Conservation (phyloP, 768 basidiomycete species). For the Pleurotus cornucopiae region DNA sequence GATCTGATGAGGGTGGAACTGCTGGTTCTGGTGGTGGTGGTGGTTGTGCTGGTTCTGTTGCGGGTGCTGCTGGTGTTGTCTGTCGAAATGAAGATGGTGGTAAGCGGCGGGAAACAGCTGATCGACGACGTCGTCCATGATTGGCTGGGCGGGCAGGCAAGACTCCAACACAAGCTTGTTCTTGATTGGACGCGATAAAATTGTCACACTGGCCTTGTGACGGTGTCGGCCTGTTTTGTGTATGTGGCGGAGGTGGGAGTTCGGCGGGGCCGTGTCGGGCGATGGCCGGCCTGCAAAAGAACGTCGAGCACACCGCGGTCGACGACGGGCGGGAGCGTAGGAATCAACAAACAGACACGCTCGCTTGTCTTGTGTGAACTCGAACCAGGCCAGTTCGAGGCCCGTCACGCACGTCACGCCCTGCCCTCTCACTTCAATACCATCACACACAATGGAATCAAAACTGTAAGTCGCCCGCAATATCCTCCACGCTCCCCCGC, state of each 20-base stretch:
- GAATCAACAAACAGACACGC: background rate
- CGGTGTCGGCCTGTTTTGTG: background rate
- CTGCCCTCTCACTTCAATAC: constrained; percentile 14
- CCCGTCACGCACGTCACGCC: constrained; percentile 16
- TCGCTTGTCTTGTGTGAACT: constrained; percentile 8
- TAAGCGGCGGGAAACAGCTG: constrained; percentile 58
- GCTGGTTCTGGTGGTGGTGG: constrained; percentile 25
- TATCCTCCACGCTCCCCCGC: background rate
- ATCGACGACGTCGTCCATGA: constrained; percentile 56
- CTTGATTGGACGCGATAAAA: constrained; percentile 8
- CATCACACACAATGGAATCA: constrained; percentile 26
- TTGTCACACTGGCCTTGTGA: constrained; percentile 11
- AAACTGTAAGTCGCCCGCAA: constrained; percentile 21
- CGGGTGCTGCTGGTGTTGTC: constrained; percentile 23
- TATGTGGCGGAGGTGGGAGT: no score
- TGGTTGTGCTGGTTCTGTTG: constrained; percentile 16
- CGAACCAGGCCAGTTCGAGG: background rate
- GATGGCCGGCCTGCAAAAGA: background rate
- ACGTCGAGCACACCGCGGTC: background rate
- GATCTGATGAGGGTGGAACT: constrained; percentile 21
- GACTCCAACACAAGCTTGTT: background rate
- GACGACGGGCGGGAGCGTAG: background rate
- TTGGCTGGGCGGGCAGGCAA: constrained; percentile 29
- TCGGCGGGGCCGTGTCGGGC: background rate
- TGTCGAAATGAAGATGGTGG: constrained; percentile 46